These are phyloP conservation scores for Mesostigma viride DNA, from an alignment of 139 green algal genomes.

Conservation along the genomic window DNA sequence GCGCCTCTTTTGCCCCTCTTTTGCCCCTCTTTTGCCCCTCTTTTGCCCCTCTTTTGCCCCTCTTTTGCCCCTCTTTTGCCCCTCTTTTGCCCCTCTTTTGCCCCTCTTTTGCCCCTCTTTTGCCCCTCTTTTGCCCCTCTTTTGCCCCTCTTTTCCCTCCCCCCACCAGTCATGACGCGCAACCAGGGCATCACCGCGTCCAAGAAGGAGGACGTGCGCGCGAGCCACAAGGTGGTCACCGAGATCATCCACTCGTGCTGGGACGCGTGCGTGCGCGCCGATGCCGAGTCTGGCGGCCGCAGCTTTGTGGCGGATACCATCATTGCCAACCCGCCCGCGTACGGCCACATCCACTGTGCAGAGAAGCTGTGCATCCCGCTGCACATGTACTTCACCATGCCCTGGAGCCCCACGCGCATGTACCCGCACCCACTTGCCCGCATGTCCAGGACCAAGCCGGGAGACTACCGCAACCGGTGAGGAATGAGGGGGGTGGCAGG, in stretches of 20 bases:
- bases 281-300: not conserved
- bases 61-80: no score
- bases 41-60: no score
- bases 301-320: conserved; percentile 40
- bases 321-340: conserved; percentile 52
- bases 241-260: conserved; percentile 34
- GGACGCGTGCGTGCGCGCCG: conserved; percentile 33
- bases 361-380: conserved; percentile 48
- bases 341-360: conserved; percentile 49
- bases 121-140: no score
- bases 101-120: no score
- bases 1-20: no score
- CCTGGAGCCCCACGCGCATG: conserved; percentile 46
- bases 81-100: no score
- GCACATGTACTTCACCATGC: conserved; percentile 61
- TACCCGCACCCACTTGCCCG: conserved; percentile 28
- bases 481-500: no score
- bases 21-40: no score
- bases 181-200: conserved; percentile 14
- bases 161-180: conserved; percentile 39
- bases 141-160: no score
- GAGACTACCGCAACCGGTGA: conserved; percentile 27
- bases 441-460: conserved; percentile 16
- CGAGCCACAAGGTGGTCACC: conserved; percentile 2
- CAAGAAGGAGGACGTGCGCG: not conserved